Percentiles rank a stretch among this genome's conserved stretches.
Conservation (phyloP, 352 stramenopile genomes). For the Phytophthora cactorum region DNA sequence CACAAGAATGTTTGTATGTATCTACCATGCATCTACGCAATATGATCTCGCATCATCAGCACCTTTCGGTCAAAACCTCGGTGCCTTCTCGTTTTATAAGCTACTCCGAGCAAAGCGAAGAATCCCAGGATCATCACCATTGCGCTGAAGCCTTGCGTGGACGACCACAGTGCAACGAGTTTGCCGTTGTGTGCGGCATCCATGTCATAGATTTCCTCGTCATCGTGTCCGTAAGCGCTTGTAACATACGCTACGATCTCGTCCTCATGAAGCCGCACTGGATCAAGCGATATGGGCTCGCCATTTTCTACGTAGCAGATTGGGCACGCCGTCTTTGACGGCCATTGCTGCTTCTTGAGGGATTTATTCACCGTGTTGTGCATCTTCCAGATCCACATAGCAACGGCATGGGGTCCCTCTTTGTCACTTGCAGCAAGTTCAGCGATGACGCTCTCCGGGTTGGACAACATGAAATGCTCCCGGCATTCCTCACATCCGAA, state of each 20-base stretch:
- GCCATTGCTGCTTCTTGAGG: conserved; percentile 75
- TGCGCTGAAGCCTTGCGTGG: conserved; percentile 46
- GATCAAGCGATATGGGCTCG: conserved; percentile 53
- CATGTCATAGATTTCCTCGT: conserved; percentile 56
- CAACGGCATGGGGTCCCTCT: conserved; percentile 47
- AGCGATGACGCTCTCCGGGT: conserved; percentile 63
- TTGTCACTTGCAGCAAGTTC: conserved; percentile 45
- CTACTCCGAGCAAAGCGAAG: conserved; percentile 31
- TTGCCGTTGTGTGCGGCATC: conserved; percentile 54
- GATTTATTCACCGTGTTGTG: conserved; percentile 87
- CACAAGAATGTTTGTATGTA: too few relatives aligned
- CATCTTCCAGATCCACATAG: conserved; percentile 84
- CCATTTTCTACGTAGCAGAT: conserved; percentile 69
- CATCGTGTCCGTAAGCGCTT: conserved; percentile 59
- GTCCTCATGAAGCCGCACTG: conserved; percentile 49
- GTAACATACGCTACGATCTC: conserved; percentile 62
- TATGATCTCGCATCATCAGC: conserved; percentile 29
- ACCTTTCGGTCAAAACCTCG: conserved; percentile 23
- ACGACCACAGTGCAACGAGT: conserved; percentile 43
- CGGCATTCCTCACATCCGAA: conserved; percentile 85
- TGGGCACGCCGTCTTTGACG: conserved; percentile 53
- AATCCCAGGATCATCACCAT: conserved; percentile 40
- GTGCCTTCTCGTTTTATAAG: conserved; percentile 35
- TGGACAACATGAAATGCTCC: conserved; percentile 74
- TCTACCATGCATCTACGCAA: conserved; percentile 4